These are phyloP conservation scores for Nigrospora oryzae DNA, from an alignment of 2,329 filamentous ascomycete species.

Conservation along the genomic window DNA sequence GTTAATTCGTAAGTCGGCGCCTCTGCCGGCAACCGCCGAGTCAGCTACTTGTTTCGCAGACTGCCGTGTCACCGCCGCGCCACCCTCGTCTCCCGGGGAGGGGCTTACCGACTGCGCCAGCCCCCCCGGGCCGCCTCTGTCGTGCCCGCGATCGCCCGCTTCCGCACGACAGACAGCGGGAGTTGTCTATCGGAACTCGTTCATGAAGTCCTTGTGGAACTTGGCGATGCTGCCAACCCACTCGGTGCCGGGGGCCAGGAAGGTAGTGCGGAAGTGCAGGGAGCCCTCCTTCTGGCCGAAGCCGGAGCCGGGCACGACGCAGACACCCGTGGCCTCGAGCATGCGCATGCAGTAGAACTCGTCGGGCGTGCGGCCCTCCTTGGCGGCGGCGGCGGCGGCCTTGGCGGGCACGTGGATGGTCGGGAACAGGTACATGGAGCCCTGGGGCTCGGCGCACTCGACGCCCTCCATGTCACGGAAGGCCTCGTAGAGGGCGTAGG, in stretches of 20 bases:
- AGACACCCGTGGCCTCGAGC: constrained; percentile 90
- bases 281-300: constrained; percentile 92
- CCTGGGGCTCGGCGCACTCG: constrained; percentile 80
- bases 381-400: constrained; percentile 66
- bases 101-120: too few species aligned
- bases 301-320: constrained; percentile 83
- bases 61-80: too few species aligned
- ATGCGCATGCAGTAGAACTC: constrained; percentile 92
- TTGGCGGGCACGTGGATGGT: constrained; percentile 74
- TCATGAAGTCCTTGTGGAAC: constrained; percentile 89
- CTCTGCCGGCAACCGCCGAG: too few species aligned
- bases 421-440: constrained; percentile 98
- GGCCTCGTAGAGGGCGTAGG: constrained; percentile 77
- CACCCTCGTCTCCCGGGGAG: too few species aligned
- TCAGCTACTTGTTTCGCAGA: too few species aligned
- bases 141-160: too few species aligned
- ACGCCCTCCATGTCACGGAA: constrained; percentile 96
- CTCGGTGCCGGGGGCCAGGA: constrained; percentile 90
- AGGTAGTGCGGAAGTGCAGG: constrained; percentile 92
- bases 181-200: constrained; percentile 53
- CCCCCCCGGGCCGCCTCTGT: too few species aligned
- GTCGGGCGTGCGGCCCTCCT: constrained; percentile 69
- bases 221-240: constrained; percentile 83
- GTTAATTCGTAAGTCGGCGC: too few species aligned
- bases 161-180: too few species aligned